Percentiles rank a stretch among this genome's conserved stretches.
These are phyloP conservation scores for Crithidia sp. DNA, from an alignment of 208 protist species.

Conservation along the genomic window DNA sequence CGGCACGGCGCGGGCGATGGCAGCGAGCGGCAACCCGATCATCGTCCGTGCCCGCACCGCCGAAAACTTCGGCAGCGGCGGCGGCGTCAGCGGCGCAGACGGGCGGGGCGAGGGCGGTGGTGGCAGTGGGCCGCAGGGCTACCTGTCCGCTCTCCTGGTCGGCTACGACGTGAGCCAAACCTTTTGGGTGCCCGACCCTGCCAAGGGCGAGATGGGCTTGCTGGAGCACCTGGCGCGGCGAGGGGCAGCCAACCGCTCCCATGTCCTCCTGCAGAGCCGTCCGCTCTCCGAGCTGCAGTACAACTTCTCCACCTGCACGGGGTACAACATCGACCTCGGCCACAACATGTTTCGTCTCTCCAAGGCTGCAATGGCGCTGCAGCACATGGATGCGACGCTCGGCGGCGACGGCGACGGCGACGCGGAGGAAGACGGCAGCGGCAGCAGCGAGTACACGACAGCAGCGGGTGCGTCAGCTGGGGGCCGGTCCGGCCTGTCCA, in stretches of 20 bases:
- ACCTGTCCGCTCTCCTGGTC: conserved; percentile 16
- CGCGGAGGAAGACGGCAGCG: not conserved
- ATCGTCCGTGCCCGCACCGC: conserved; percentile 59
- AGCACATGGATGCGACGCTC: conserved; percentile 71
- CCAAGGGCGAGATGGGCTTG: conserved; percentile 63
- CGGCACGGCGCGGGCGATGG: conserved; percentile 45
- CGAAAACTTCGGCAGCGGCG: conserved; percentile 27
- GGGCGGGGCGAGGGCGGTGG: not conserved
- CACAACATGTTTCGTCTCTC: conserved; percentile 80
- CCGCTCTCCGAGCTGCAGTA: conserved; percentile 71
- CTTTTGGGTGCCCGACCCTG: conserved; percentile 74
- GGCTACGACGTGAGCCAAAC: conserved; percentile 55
- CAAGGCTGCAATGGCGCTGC: conserved; percentile 76
- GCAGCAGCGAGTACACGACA: conserved; percentile 4
- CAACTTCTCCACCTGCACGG: conserved; percentile 80
- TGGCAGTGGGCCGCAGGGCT: conserved; percentile 1
- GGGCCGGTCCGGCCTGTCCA: not conserved
- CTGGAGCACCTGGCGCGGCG: conserved; percentile 69
- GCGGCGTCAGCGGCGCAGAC: not conserved
- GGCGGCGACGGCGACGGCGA: conserved; percentile 36
- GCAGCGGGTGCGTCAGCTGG: not conserved
- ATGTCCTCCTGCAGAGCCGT: conserved; percentile 70
- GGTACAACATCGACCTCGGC: conserved; percentile 78
- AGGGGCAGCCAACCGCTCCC: conserved; percentile 51
- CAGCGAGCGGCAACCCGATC: conserved; percentile 66